A percentile compares a stretch with the other conserved stretches of the same genome.
These are phyloP conservation scores for Penicillium sp. DNA, from an alignment of 2,329 filamentous ascomycete genomes.

Conservation along the genomic window DNA sequence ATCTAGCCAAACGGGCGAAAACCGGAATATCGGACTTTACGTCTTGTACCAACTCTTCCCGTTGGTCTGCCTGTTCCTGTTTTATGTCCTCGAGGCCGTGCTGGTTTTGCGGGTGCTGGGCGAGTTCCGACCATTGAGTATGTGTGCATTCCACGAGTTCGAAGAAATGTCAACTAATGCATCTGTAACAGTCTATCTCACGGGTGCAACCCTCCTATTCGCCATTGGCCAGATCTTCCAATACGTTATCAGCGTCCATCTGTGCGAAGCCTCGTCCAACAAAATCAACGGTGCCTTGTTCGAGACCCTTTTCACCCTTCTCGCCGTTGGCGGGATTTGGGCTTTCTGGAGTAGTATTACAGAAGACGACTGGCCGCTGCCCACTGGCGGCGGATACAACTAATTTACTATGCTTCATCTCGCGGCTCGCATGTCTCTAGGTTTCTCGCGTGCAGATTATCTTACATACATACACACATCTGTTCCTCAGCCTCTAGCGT, in stretches of 20 bases:
- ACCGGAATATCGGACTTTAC: conserved; percentile 80
- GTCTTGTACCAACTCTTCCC: conserved; percentile 89
- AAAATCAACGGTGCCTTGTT: conserved; percentile 93
- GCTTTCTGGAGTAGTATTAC: conserved; percentile 98
- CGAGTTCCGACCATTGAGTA: conserved; percentile 83
- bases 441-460: conserved; percentile 5
- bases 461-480: conserved; percentile 13
- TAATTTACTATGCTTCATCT: conserved; percentile 12
- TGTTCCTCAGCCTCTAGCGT: conserved; percentile 4
- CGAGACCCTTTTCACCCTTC: conserved; percentile 83
- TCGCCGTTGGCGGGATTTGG: conserved; percentile 80
- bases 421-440: conserved; percentile 1
- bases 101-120: conserved; percentile 82
- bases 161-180: conserved; percentile 7
- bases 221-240: conserved; percentile 93
- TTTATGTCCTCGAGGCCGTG: conserved; percentile 75
- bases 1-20: conserved; percentile 50
- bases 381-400: conserved; percentile 33
- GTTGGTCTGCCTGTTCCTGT: conserved; percentile 80
- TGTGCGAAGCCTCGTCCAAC: conserved; percentile 75
- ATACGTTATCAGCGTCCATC: conserved; percentile 85
- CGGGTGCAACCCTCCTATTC: conserved; percentile 70
- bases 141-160: conserved; percentile 25
- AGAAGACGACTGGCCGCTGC: conserved; percentile 90
- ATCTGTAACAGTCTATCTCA: conserved; percentile 60